These are phyloP conservation scores for Erysimum pusillum DNA, from an alignment of 441 rosid species.

Conservation along the genomic window DNA sequence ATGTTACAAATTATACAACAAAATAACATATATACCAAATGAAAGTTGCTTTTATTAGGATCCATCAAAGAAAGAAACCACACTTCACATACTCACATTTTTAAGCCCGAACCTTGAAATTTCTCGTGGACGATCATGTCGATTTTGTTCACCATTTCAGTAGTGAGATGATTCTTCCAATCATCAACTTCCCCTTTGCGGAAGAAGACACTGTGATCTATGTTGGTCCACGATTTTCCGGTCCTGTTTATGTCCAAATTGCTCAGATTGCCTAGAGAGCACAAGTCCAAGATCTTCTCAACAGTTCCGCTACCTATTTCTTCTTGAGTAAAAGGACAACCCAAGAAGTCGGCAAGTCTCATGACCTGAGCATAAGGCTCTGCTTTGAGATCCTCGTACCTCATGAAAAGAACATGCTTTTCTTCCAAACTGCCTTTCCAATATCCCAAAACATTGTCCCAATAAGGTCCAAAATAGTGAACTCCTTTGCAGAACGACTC, in stretches of 20 bases:
- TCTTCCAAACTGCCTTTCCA: neutral
- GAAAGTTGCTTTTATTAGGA: neutral
- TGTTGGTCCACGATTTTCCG: neutral
- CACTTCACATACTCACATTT: neutral
- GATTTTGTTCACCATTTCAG: conserved; percentile 15
- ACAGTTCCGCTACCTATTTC: neutral
- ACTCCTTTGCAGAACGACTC: neutral
- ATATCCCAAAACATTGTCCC: neutral
- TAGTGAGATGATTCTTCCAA: conserved; percentile 1
- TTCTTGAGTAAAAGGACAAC: neutral
- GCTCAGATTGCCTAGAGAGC: neutral
- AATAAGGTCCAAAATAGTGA: neutral
- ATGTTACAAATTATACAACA: neutral
- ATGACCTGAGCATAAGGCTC: neutral
- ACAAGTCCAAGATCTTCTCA: neutral
- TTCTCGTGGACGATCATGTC: neutral
- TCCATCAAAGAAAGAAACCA: neutral
- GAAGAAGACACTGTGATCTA: neutral
- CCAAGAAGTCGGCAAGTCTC: neutral
- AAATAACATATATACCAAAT: neutral
- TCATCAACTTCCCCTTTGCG: conserved; percentile 16
- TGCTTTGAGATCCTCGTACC: neutral
- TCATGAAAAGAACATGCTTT: neutral
- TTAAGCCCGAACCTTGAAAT: neutral
- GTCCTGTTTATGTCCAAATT: neutral